Percentiles rank a stretch among this genome's conserved stretches.
Conservation (phyloP, 2,329 filamentous ascomycete species). For the Aspergillus ochraceus region DNA sequence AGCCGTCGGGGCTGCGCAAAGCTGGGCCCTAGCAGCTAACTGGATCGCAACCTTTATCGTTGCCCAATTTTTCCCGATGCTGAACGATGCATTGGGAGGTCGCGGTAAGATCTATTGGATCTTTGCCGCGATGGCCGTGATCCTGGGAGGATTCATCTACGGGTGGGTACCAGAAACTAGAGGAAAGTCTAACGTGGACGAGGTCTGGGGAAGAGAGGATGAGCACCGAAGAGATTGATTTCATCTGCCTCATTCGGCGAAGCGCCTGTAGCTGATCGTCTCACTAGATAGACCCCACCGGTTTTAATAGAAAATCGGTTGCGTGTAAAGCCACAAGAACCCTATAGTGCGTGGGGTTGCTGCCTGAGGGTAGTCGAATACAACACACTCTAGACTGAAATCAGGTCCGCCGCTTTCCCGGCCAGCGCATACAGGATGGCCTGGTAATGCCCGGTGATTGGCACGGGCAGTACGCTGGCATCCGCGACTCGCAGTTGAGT, state of each 20-base stretch:
- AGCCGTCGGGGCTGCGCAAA: constrained; percentile 88
- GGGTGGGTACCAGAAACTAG: constrained; percentile 82
- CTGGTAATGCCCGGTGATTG: background rate
- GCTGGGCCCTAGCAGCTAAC: constrained; percentile 81
- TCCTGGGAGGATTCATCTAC: constrained; percentile 71
- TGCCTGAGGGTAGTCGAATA: background rate
- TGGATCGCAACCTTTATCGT: constrained; percentile 90
- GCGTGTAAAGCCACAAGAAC: no score
- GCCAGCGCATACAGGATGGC: background rate
- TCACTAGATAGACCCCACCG: no score
- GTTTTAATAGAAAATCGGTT: no score
- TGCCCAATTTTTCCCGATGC: constrained; percentile 89
- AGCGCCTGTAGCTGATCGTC: no score
- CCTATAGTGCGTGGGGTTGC: background rate
- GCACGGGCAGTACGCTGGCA: background rate
- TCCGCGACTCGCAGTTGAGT: background rate
- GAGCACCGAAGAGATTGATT: constrained; percentile 34
- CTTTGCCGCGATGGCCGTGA: constrained; percentile 73
- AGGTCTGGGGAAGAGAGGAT: constrained; percentile 76
- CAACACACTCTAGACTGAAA: background rate
- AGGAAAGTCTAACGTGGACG: constrained; percentile 78
- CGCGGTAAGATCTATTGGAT: constrained; percentile 86
- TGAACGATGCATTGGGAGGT: constrained; percentile 75
- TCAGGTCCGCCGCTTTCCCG: background rate
- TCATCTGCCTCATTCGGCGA: background rate